Evolutionary conservation across 805 yeast genomes (phyloP).

Genomic region (Yamadazyma sp.): DNA sequence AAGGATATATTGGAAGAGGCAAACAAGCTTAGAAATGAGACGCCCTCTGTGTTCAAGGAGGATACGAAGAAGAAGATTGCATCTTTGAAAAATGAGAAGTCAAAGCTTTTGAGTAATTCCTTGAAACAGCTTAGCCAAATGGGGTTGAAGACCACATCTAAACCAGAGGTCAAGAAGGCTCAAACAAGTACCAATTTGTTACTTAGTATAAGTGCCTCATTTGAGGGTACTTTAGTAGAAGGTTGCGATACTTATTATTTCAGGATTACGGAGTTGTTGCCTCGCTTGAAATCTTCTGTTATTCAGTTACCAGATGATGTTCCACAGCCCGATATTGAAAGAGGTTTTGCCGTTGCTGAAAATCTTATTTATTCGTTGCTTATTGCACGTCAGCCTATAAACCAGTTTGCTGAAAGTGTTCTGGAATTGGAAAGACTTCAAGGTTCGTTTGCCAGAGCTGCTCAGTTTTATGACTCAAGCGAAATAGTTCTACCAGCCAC

Average conservation of each 20-base stretch:
- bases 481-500: slow-evolving; percentile 17
- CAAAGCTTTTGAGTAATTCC: slow-evolving; percentile 72
- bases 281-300: slow-evolving; percentile 69
- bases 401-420: slow-evolving; percentile 26
- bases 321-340: slow-evolving; percentile 70
- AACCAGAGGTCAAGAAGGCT: slow-evolving; percentile 60
- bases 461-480: slow-evolving; percentile 15
- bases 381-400: slow-evolving; percentile 50
- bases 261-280: slow-evolving; percentile 74
- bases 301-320: slow-evolving; percentile 66
- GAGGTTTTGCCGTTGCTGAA: slow-evolving; percentile 76
- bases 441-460: slow-evolving; percentile 10
- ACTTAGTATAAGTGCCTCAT: slow-evolving; percentile 52
- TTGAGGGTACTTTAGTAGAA: slow-evolving; percentile 36
- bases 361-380: slow-evolving; percentile 62
- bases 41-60: slow-evolving; percentile 70
- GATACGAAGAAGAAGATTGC: slow-evolving; percentile 68
- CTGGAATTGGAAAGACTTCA: slow-evolving; percentile 14
- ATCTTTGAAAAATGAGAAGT: slow-evolving; percentile 77
- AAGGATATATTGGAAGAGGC: slow-evolving; percentile 55
- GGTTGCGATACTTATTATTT: slow-evolving; percentile 56
- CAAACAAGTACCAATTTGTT: slow-evolving; percentile 65
- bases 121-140: slow-evolving; percentile 70
- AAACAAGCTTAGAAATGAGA: slow-evolving; percentile 65
- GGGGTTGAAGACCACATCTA: slow-evolving; percentile 70